phyloP scores from a whole-genome alignment of 345 rosid genomes.

The Populus simonii region DNA sequence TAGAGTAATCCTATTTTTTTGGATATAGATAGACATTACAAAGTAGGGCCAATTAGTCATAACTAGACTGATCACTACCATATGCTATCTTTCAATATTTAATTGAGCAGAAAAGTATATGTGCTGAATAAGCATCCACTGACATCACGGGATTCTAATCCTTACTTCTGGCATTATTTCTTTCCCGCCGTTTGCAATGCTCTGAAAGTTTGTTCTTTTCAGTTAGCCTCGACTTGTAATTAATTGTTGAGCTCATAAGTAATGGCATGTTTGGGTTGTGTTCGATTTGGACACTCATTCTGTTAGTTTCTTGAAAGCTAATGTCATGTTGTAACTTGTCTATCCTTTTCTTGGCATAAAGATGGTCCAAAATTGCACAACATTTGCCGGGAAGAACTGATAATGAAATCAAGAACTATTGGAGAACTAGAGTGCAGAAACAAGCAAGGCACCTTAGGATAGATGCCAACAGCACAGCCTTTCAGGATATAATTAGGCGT shows the following conservation, averaged over 20 bases:
- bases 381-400: constrained; percentile 91
- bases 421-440: constrained; percentile 97
- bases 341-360: constrained; percentile 3
- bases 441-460: constrained; percentile 83
- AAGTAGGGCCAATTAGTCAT: background rate
- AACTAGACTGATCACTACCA: background rate
- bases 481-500: constrained; percentile 74
- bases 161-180: background rate
- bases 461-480: constrained; percentile 83
- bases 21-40: background rate
- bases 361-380: constrained; percentile 97
- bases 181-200: background rate
- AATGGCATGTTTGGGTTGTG: background rate
- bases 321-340: background rate
- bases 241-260: background rate
- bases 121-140: background rate
- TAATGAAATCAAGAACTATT: constrained; percentile 91
- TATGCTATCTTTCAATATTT: background rate
- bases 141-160: background rate
- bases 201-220: background rate
- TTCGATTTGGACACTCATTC: background rate
- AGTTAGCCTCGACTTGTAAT: background rate
- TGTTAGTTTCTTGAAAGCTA: background rate
- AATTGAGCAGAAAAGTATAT: background rate
- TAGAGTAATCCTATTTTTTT: background rate